A percentile compares a stretch with the other conserved stretches of the same genome.
Conservation (phyloP, 495 filamentous ascomycete species). For the Emericellopsis terricola region DNA sequence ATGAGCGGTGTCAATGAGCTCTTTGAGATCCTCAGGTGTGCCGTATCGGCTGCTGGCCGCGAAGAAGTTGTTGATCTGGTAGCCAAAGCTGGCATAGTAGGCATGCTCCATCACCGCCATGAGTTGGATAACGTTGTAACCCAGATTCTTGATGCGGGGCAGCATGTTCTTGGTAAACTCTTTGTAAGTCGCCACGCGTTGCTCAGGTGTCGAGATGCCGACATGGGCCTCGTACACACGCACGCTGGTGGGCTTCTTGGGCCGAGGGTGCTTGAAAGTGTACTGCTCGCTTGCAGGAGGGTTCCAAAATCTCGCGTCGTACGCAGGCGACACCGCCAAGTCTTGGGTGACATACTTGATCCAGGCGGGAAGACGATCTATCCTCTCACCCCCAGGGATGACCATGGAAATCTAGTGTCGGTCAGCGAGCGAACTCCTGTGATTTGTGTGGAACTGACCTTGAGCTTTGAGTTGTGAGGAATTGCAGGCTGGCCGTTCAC, state of each 20-base stretch:
- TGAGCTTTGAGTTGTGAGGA: constrained; percentile 85
- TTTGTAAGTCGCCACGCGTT: constrained; percentile 79
- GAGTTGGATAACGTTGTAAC: constrained; percentile 94
- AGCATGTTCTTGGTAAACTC: constrained; percentile 89
- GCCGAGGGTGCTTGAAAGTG: constrained; percentile 63
- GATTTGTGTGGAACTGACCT: constrained; percentile 30
- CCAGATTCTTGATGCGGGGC: constrained; percentile 73
- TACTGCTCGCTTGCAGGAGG: constrained; percentile 60
- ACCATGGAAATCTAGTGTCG: constrained; percentile 65
- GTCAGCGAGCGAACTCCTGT: constrained; percentile 2
- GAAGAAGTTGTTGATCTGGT: constrained; percentile 97
- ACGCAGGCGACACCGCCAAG: constrained; percentile 66
- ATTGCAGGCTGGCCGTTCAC: constrained; percentile 60
- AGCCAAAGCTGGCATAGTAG: constrained; percentile 97
- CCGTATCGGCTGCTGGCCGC: constrained; percentile 94
- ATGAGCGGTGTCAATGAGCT: constrained; percentile 90
- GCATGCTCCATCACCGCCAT: constrained; percentile 99
- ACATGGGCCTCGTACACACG: constrained; percentile 97
- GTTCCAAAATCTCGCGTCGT: constrained; percentile 96
- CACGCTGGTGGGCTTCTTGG: constrained; percentile 67
- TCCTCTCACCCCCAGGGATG: constrained; percentile 55
- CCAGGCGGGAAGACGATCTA: constrained; percentile 87
- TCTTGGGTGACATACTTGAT: constrained; percentile 95
- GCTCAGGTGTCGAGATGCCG: constrained; percentile 86
- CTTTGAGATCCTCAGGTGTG: constrained; percentile 85